Evolutionary conservation across 1,139 yeast species (phyloP).

Genomic region (Hemisphaericaspora xylofermentans): DNA sequence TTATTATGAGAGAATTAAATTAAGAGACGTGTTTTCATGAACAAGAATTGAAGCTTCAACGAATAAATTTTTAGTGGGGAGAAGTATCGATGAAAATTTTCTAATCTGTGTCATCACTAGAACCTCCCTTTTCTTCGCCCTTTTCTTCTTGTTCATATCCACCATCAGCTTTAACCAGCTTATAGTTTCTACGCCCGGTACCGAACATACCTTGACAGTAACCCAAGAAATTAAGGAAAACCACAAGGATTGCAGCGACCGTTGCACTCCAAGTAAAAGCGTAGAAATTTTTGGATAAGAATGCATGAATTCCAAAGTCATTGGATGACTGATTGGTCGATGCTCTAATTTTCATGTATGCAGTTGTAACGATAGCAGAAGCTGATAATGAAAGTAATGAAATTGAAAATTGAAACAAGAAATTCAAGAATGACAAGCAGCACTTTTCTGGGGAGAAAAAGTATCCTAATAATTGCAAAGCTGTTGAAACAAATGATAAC

Average conservation of each 20-base stretch:
- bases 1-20: too few relatives aligned
- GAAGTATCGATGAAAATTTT: neutral
- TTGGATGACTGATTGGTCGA: conserved; percentile 31
- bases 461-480: conserved; percentile 33
- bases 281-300: conserved; percentile 40
- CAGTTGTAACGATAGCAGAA: conserved; percentile 36
- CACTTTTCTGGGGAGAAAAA: conserved; percentile 38
- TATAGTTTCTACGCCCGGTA: conserved; percentile 33
- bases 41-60: neutral
- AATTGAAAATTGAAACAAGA: conserved; percentile 33
- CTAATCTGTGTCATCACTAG: conserved; percentile 3
- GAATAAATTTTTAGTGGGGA: neutral
- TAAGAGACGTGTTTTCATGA: too few relatives aligned
- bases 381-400: conserved; percentile 33
- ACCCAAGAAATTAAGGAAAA: conserved; percentile 38
- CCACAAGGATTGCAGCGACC: conserved; percentile 36
- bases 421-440: conserved; percentile 42
- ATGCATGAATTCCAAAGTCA: conserved; percentile 36
- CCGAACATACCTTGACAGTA: conserved; percentile 46
- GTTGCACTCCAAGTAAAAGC: conserved; percentile 46
- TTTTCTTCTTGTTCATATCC: conserved; percentile 27
- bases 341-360: conserved; percentile 28
- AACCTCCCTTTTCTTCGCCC: conserved; percentile 3
- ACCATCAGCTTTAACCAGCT: conserved; percentile 25
- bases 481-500: conserved; percentile 27